These are phyloP conservation scores for Metschnikowia baotianmanensis DNA, from an alignment of 805 yeast species.

Conservation along the genomic window DNA sequence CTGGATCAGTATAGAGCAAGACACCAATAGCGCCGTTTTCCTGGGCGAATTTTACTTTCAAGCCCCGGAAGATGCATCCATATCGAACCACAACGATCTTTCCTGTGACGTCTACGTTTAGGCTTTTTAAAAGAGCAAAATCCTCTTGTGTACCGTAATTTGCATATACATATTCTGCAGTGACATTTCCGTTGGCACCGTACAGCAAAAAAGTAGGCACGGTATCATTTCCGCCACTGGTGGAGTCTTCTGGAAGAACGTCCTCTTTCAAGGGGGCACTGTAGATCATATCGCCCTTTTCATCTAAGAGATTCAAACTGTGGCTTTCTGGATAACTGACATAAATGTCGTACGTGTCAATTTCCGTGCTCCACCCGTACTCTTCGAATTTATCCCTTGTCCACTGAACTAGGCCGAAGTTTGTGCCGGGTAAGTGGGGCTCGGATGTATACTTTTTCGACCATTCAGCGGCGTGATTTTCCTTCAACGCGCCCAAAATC, in stretches of 20 bases:
- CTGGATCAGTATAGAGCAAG: constrained; percentile 64
- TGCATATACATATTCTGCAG: constrained; percentile 53
- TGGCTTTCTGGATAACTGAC: constrained; percentile 51
- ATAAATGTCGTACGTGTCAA: constrained; percentile 58
- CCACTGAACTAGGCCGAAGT: constrained; percentile 49
- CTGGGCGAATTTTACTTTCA: constrained; percentile 62
- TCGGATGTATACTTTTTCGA: constrained; percentile 48
- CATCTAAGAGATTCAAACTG: constrained; percentile 39
- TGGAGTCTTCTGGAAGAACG: constrained; percentile 37
- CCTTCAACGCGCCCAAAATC: constrained; percentile 31
- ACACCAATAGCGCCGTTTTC: constrained; percentile 61
- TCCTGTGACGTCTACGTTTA: constrained; percentile 46
- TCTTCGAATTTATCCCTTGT: constrained; percentile 53
- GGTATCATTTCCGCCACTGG: constrained; percentile 38
- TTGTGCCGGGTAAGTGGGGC: constrained; percentile 53
- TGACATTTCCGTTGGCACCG: constrained; percentile 61
- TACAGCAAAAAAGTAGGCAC: constrained; percentile 65
- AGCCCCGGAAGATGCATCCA: constrained; percentile 50
- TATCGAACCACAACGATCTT: constrained; percentile 59
- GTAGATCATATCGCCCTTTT: constrained; percentile 36
- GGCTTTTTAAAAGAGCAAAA: constrained; percentile 40
- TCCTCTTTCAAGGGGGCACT: constrained; percentile 54
- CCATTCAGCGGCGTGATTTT: constrained; percentile 52
- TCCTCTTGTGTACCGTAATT: constrained; percentile 61
- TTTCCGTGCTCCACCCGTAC: constrained; percentile 51